A percentile compares a stretch with the other conserved stretches of the same genome.
Conservation (phyloP, 1,284 basidiomycete genomes). For the Exobasidium cylindrosporum region DNA sequence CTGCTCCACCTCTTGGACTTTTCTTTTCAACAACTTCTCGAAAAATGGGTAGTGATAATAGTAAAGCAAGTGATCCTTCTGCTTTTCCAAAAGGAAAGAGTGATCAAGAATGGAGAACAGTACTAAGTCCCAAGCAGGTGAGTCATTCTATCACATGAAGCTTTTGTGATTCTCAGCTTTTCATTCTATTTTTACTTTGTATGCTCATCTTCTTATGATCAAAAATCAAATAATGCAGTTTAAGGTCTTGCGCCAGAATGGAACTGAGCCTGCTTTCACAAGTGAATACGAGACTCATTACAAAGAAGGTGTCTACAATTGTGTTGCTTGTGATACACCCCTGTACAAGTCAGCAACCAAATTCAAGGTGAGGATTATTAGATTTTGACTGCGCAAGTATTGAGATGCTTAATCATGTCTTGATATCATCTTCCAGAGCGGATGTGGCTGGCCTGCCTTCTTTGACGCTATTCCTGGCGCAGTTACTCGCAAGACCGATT, state of each 20-base stretch:
- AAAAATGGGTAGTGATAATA: constrained; percentile 17
- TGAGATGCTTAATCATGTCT: too few relatives aligned
- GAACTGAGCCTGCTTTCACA: constrained; percentile 75
- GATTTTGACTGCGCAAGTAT: too few relatives aligned
- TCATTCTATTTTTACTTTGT: neutral
- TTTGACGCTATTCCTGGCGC: constrained; percentile 90
- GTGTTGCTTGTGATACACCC: constrained; percentile 55
- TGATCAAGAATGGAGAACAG: constrained; percentile 80
- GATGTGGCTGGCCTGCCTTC: constrained; percentile 97
- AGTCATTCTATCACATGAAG: neutral
- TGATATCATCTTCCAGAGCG: constrained; percentile 62
- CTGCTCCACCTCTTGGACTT: neutral
- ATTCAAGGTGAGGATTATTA: constrained; percentile 64
- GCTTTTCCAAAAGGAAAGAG: constrained; percentile 61
- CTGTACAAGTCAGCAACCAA: constrained; percentile 71
- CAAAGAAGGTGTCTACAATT: constrained; percentile 67
- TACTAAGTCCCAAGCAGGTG: constrained; percentile 66
- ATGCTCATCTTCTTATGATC: constrained; percentile 13
- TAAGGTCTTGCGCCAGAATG: constrained; percentile 77
- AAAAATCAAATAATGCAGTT: constrained; percentile 73
- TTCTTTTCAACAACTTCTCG: neutral
- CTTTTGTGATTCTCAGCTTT: neutral
- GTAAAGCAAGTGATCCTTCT: neutral
- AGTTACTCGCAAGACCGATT: constrained; percentile 63
- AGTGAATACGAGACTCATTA: constrained; percentile 73